Evolutionary conservation across 441 rosid species (phyloP), one percentile per base, ranked within the genome.

Genomic region (Syzygium malaccense): DNA sequence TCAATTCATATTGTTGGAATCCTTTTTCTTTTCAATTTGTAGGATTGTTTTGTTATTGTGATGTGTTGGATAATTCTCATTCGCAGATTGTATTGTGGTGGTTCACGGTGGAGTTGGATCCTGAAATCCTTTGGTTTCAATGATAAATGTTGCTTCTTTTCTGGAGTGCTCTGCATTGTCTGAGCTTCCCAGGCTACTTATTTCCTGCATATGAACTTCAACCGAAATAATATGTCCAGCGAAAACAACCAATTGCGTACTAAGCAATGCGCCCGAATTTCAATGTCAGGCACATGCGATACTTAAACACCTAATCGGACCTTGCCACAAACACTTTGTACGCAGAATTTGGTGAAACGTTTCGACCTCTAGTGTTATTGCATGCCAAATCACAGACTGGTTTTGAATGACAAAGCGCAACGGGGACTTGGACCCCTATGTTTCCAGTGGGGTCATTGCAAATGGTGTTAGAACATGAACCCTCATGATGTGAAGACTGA

Each of bases 241-340:
- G 19, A n/a, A 62, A 62, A 60, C 18, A 28, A 28, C 66, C 32
- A 6, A 32, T 28, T 28, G 17, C 26, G 18, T 6, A 28, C 17
- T 0, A 60, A 28, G 32, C 0, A 2, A 60, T 7, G 19, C 5
- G 0, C 6, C 33, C 5, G 0, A n/a, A n/a, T 15, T 14, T 62
- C 8, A 7, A 62, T 1, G 33, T 6, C 1, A 0, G 68, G 4
- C 68, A 62, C 33, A 7, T 0, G 68, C 68, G 14, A 4, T n/a
- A 3, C 68, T n/a, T 3, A n/a, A 30, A 62, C 19, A n/a, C 18
- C 8, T 3, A 14, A n/a, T 14, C 19, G 1, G 19, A n/a, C 33
- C 68, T 62, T 62, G 19, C 68, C 68, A n/a, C 19, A 62, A 62
- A n/a, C 19, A 0, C 33, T n/a, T 62, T 7, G 33, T 0, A 14